Evolutionary conservation across 768 basidiomycete species (phyloP).

Genomic region (Russula ochroleuca): DNA sequence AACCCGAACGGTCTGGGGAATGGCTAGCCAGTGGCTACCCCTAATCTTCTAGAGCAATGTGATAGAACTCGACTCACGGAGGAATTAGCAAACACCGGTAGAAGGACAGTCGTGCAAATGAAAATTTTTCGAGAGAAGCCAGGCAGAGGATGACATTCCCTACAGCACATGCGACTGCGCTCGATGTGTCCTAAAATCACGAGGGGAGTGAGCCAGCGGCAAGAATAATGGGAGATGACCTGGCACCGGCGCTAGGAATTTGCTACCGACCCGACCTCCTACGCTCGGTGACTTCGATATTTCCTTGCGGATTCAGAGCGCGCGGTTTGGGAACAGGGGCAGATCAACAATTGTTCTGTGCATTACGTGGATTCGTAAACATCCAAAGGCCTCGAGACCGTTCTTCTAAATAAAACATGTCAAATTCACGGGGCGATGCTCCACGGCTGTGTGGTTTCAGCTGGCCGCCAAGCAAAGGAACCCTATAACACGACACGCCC

Average conservation of each 20-base stretch:
- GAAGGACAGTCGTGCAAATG: background rate
- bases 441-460: background rate
- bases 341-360: background rate
- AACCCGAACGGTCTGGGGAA: background rate
- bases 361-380: slow-evolving; percentile 18
- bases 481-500: background rate
- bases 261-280: background rate
- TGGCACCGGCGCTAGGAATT: slow-evolving; percentile 3
- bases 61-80: slow-evolving; percentile 4
- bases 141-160: background rate
- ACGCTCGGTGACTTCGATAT: background rate
- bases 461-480: background rate
- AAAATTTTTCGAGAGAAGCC: background rate
- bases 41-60: background rate
- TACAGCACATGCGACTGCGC: background rate
- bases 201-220: background rate
- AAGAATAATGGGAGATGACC: too few species aligned
- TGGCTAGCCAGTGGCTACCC: slow-evolving; percentile 3
- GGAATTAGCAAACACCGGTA: background rate
- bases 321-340: slow-evolving; percentile 1
- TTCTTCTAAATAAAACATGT: background rate
- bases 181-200: background rate
- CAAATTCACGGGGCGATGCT: slow-evolving; percentile 5
- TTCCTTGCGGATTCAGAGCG: slow-evolving; percentile 14
- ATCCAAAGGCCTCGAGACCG: slow-evolving; percentile 3